Evolutionary conservation across 129 eudicot species (phyloP), one percentile per base, ranked within the genome.

Genomic region (Tagetes erecta): DNA sequence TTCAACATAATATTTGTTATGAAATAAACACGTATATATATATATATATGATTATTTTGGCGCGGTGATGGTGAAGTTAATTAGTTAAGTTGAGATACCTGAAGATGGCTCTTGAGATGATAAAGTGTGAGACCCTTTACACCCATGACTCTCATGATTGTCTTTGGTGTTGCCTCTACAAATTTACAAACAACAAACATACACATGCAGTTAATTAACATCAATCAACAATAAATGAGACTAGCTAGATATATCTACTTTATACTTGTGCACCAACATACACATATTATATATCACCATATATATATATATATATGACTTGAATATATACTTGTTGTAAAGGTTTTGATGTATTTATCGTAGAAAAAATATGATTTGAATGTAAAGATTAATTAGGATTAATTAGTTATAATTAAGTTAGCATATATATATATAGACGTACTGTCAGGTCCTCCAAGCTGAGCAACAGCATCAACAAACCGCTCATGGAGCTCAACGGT

Each of bases 101-200:
- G 85, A 57, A 81, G 85, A 67, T 81, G 85, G 66, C 93, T 87
- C 92, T 93, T 93, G 81, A 93, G 96, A 82, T 93, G 98, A 76
- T 93, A 93, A 72, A 93, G 95, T 12, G 98, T 93, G 57, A 93
- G 97, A 67, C 98, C 98, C 87, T 93, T 93, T 31, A 93, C 96
- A 37, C 97, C 98, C 98, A 93, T 93, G 71, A 90, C 97, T 83
- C 97, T 93, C 98, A 93, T 90, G 82, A 93, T 93, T 13, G 98
- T 93, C 87, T 93, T 93, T 27, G 98, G 98, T 8, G 98, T 93
- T 11, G 98, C 98, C 91, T 93, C 98, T 93, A 74, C 75, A 73
- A 57, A 64, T 20, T 20, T 20, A 20, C 27, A 20, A 20, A 20
- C 41, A 52, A 69, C 11, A 13, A 60, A 44, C 45, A 27, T 57